Evolutionary conservation across 352 stramenopile species (phyloP).

Genomic region (Pythium angustatum): DNA sequence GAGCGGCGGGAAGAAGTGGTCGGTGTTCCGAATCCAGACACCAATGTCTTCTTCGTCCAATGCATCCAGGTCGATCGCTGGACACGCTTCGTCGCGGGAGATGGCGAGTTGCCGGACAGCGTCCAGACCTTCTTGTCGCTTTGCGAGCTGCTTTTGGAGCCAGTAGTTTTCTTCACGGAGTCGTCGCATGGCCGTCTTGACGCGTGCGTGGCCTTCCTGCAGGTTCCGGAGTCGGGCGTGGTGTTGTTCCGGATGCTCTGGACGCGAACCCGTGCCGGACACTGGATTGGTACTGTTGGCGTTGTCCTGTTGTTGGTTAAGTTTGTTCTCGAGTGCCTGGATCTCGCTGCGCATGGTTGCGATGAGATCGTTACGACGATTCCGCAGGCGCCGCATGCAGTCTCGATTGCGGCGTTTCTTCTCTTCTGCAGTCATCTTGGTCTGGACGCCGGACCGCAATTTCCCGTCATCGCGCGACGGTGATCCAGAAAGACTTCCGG

Average conservation of each 20-base stretch:
- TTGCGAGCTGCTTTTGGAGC: conserved; percentile 29
- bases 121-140: conserved; percentile 9
- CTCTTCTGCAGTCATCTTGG: conserved; percentile 25
- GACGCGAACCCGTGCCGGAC: background rate
- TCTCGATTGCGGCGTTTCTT: conserved; percentile 34
- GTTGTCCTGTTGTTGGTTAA: conserved; percentile 20
- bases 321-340: conserved; percentile 16
- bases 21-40: conserved; percentile 26
- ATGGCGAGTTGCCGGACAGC: conserved; percentile 7
- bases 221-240: background rate
- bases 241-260: conserved; percentile 5
- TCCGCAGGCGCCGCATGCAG: conserved; percentile 32
- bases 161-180: conserved; percentile 39
- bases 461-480: background rate
- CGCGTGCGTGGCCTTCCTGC: conserved; percentile 13
- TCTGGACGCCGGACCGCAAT: background rate
- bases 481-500: background rate
- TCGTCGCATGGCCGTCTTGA: conserved; percentile 23
- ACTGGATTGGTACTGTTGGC: background rate
- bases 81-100: background rate
- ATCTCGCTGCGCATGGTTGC: conserved; percentile 24
- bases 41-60: conserved; percentile 24
- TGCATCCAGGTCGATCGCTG: conserved; percentile 15
- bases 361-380: conserved; percentile 21
- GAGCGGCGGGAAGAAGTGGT: conserved; percentile 24